These are phyloP conservation scores for Brassica cretica DNA, from an alignment of 345 rosid genomes.

Conservation along the genomic window DNA sequence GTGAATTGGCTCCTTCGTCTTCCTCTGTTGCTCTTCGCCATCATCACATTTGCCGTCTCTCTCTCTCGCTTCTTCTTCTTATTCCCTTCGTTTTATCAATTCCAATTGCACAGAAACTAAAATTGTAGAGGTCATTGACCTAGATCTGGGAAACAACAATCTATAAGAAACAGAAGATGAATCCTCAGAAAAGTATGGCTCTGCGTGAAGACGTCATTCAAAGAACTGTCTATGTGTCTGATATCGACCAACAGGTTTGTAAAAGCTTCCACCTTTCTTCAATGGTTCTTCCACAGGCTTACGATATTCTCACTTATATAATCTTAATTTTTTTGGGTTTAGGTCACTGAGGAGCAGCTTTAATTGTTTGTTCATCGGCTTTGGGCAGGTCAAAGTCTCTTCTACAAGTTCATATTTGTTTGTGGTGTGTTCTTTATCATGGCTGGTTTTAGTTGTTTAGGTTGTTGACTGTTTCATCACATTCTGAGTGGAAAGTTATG, in stretches of 20 bases:
- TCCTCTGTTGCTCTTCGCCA: neutral
- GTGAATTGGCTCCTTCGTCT: neutral
- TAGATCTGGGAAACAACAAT: neutral
- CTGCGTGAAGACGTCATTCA: constrained; percentile 40
- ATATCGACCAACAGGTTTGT: constrained; percentile 80
- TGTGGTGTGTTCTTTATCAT: neutral
- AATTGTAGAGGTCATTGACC: neutral
- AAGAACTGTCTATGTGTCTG: constrained; percentile 72
- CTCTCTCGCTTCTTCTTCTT: neutral
- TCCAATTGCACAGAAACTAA: too few relatives aligned
- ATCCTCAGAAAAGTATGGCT: constrained; percentile 77
- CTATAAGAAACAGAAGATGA: constrained; percentile 50
- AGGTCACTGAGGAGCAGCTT: constrained; percentile 97
- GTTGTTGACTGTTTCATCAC: constrained; percentile 64
- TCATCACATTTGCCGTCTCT: neutral
- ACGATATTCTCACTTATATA: neutral
- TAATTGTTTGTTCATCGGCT: constrained; percentile 69
- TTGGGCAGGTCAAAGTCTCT: constrained; percentile 67
- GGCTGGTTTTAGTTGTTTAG: constrained; percentile 29
- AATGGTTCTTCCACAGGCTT: neutral
- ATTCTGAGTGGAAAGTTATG: constrained; percentile 11
- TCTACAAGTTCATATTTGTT: constrained; percentile 1
- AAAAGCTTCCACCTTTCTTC: neutral
- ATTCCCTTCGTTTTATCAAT: neutral
- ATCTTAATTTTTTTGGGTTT: constrained; percentile 9